These are phyloP conservation scores for Lumnitzera racemosa DNA, from an alignment of 345 rosid genomes.

Conservation along the genomic window DNA sequence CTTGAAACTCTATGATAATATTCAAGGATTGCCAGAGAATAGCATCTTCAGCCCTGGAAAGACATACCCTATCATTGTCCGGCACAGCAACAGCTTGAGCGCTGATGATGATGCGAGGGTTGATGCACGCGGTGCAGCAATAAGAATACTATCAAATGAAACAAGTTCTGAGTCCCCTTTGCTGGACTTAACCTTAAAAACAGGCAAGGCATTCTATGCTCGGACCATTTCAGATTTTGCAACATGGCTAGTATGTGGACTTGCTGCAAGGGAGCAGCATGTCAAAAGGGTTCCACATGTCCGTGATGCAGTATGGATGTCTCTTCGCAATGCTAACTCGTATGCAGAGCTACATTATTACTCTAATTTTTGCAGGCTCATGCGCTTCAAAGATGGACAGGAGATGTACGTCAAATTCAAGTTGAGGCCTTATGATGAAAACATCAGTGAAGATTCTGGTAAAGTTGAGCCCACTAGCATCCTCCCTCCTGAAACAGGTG, in stretches of 20 bases:
- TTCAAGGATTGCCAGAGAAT: constrained; percentile 45
- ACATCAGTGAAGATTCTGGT: constrained; percentile 40
- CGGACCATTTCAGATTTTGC: constrained; percentile 56
- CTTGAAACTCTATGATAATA: constrained; percentile 35
- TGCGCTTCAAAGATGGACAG: constrained; percentile 46
- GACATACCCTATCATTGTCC: constrained; percentile 32
- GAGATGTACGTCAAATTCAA: constrained; percentile 64
- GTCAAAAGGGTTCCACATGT: constrained; percentile 48
- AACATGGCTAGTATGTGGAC: constrained; percentile 66
- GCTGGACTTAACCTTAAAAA: constrained; percentile 58
- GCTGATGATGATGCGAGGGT: constrained; percentile 67
- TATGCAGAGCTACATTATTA: constrained; percentile 49
- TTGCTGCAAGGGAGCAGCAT: constrained; percentile 53
- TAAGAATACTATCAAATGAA: constrained; percentile 39
- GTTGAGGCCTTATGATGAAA: constrained; percentile 39
- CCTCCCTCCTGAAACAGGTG: constrained; percentile 79
- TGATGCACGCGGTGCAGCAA: constrained; percentile 58
- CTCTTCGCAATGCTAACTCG: constrained; percentile 41
- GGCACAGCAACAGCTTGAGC: constrained; percentile 68
- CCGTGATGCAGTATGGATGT: constrained; percentile 58
- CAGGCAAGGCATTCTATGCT: constrained; percentile 62
- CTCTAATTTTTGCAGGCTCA: constrained; percentile 51
- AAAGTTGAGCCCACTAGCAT: constrained; percentile 54
- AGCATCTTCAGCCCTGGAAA: constrained; percentile 41
- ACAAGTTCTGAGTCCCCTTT: constrained; percentile 14